Conservation (phyloP, 163 green algal genomes). For the Chloromonas sp. region DNA sequence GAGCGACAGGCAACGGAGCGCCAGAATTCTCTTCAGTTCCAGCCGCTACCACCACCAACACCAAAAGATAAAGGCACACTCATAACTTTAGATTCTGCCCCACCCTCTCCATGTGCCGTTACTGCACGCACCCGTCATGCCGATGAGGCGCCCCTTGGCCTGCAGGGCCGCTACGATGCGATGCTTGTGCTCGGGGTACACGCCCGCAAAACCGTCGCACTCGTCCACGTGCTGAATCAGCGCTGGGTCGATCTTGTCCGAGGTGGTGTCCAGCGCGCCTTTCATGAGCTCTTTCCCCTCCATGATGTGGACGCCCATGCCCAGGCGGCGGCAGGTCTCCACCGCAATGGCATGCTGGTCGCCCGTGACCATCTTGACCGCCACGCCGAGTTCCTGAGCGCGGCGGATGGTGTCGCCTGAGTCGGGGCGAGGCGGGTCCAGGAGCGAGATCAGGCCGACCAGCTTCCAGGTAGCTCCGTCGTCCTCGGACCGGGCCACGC, state of each 20-base stretch:
- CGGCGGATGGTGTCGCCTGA: conserved; percentile 69
- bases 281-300: conserved; percentile 1
- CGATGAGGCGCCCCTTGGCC: conserved; percentile 39
- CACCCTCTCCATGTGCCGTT: too few species aligned
- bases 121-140: conserved; percentile 73
- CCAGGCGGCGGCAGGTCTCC: conserved; percentile 78
- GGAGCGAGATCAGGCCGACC: conserved; percentile 66
- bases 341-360: conserved; percentile 81
- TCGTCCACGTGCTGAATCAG: conserved; percentile 38
- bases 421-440: conserved; percentile 80
- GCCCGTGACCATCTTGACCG: conserved; percentile 79
- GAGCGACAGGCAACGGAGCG: too few species aligned
- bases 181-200: conserved; percentile 89
- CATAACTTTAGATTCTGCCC: too few species aligned
- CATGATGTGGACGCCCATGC: conserved; percentile 72
- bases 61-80: too few species aligned
- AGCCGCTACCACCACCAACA: too few species aligned
- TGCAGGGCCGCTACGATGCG: not conserved
- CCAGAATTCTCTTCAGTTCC: too few species aligned
- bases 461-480: conserved; percentile 50
- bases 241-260: not conserved
- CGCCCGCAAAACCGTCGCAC: conserved; percentile 89
- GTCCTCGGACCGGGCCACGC: conserved; percentile 34
- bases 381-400: conserved; percentile 52
- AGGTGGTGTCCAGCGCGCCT: not conserved